These are phyloP conservation scores for Periconia sp. DNA, from an alignment of 2,329 filamentous ascomycete genomes.

Conservation along the genomic window DNA sequence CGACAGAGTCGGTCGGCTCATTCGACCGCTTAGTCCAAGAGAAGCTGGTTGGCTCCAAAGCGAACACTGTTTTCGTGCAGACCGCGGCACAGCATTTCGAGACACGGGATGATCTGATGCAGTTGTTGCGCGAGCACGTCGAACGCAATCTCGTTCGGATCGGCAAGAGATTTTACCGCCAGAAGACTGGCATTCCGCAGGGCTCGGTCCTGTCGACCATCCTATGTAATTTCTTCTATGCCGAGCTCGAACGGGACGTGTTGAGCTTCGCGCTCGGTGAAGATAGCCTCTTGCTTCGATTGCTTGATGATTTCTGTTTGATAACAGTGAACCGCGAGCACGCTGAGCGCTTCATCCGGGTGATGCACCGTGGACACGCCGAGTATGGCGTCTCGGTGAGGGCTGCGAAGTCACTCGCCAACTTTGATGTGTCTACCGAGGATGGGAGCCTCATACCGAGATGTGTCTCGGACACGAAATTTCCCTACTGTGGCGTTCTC, in stretches of 20 bases:
- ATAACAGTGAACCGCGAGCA: slow-evolving; percentile 74
- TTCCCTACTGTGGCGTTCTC: slow-evolving; percentile 86
- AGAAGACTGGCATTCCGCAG: slow-evolving; percentile 89
- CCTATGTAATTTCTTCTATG: slow-evolving; percentile 96
- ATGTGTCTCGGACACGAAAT: slow-evolving; percentile 57
- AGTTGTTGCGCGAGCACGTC: slow-evolving; percentile 81
- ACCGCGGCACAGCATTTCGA: slow-evolving; percentile 65
- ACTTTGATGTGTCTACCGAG: slow-evolving; percentile 74
- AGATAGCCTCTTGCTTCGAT: slow-evolving; percentile 73
- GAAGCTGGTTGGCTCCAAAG: slow-evolving; percentile 42
- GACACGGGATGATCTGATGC: slow-evolving; percentile 65
- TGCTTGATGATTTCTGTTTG: slow-evolving; percentile 93
- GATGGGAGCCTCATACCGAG: slow-evolving; percentile 41
- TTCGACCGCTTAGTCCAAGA: slow-evolving; percentile 42
- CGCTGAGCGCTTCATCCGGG: slow-evolving; percentile 73
- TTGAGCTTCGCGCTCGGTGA: slow-evolving; percentile 69
- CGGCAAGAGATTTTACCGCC: slow-evolving; percentile 85
- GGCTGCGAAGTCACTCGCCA: slow-evolving; percentile 78
- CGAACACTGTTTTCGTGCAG: slow-evolving; percentile 79
- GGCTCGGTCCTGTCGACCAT: slow-evolving; percentile 86
- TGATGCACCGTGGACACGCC: slow-evolving; percentile 80
- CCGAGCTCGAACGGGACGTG: slow-evolving; percentile 75
- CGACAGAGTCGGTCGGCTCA: slow-evolving; percentile 32
- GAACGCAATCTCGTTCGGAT: slow-evolving; percentile 84
- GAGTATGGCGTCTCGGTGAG: slow-evolving; percentile 83